Evolutionary conservation across 225 moss, liverwort and hornwort genomes (phyloP).

Genomic region (Thuidium tamariscinum): DNA sequence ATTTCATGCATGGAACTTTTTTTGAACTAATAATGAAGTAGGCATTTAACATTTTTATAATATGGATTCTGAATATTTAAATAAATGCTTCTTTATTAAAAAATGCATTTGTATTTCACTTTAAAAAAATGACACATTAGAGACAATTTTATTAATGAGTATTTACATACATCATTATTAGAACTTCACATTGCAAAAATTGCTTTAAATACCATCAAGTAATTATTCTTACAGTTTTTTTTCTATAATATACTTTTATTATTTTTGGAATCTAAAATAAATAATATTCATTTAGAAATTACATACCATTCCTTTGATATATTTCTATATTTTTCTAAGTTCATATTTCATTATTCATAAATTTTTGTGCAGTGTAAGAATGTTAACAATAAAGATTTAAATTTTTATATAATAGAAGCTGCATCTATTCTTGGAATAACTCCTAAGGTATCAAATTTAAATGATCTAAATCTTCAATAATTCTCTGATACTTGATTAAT

Average conservation of each 20-base stretch:
- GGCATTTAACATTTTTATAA: neutral
- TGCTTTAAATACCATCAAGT: too few relatives aligned
- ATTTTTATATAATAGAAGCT: constrained; percentile 50
- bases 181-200: too few relatives aligned
- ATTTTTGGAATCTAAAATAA: neutral
- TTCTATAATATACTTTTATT: fast-evolving
- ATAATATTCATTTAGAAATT: neutral
- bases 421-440: constrained; percentile 62
- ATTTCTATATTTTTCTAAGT: neutral
- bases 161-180: too few relatives aligned
- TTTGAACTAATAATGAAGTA: fast-evolving
- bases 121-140: neutral
- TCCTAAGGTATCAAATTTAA: constrained; percentile 29
- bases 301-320: neutral
- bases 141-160: neutral
- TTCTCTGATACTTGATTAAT: neutral
- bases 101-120: neutral
- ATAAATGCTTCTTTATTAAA: neutral
- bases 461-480: neutral
- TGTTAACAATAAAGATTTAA: constrained; percentile 42
- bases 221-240: neutral
- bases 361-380: constrained; percentile 34
- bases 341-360: neutral
- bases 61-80: neutral
- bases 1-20: neutral